Evolutionary conservation across 768 basidiomycete species (phyloP), one percentile per base, ranked within the genome.

Genomic region (Asterophora lycoperdoides): DNA sequence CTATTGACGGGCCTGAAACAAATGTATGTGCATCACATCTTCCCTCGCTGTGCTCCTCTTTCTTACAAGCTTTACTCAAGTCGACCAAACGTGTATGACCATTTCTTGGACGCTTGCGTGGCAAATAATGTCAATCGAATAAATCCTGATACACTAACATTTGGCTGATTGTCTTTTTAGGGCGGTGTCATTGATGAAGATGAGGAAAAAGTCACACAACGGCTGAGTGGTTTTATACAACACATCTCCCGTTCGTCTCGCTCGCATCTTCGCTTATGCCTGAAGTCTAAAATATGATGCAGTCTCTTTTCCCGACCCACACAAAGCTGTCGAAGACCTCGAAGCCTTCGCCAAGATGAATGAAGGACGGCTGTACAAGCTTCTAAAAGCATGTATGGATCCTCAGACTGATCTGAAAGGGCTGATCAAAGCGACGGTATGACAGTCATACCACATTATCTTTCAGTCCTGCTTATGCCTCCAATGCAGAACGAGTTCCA

Each of bases 151-250:
- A 18, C 23, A 48, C n/a, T 28, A 10, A 19, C 2, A 20, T 23
- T 44, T 20, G 57, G 44, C 34, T 28, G n/a, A 40, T 13, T 42
- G 7, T 23, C 23, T 5, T 34, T 4, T 34, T 52, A 96, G 93
- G 93, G 93, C 1, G 95, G 95, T 1, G 76, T 93, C 38, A 88
- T 96, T 42, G 93, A 96, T 57, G 80, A 86, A 53, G 74, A 92
- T 53, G 89, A 89, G 59, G 86, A 88, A 38, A 60, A 60, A 1
- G 68, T 89, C 36, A 70, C 66, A 9, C 75, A 72, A 13, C 74
- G 73, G 41, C 70, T 96, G 28, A 77, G 78, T 36, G 57, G 55
- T 4, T 59, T 81, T 13, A 77, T 83, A 47, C 76, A 79, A 49
- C 70, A 76, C 29, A 64, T 93, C 10, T 74, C 89, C 36, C 62